Base-by-base conservation (phyloP, 2,329 filamentous ascomycete genomes). In the Knoxdaviesia capensis region DNA sequence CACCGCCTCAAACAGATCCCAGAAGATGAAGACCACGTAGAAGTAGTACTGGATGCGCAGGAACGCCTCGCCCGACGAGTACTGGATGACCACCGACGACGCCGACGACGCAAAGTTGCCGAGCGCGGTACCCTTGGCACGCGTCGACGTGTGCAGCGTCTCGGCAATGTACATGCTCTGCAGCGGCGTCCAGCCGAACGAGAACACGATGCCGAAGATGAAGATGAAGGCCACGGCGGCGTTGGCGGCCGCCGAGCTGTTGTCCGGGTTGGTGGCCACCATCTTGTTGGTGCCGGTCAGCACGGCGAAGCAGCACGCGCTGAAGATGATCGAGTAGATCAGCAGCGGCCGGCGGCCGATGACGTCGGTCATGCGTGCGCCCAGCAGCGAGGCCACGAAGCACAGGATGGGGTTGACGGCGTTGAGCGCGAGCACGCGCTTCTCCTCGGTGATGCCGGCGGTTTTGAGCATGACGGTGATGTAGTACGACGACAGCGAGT, bases 321-420 rank as follows among this genome's bases (percentile, higher is more conserved):
- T 60, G 46, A 62, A 66, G 7, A 65, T 51, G 36, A 63, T 65
- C 4, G 61, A 60, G 51, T 59, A 62, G 4, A 73, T 52, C 8
- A 73, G 53, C 6, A 73, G 55, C 0, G 68, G 68, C 3, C 74
- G 67, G 34, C 74, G 69, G n/a, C 73, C 70, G 5, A 75, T 45
- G 1, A 62, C 61, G 35, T 76, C 72, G 1, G 70, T 69, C 40
- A 76, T 59, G 9, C 63, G 58, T 4, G 72, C 69, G 38, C 74
- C 74, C 0, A 67, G 48, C 11, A 73, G 57, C 11, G 69, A 66
- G 1, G 59, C 64, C 1, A 65, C 47, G 44, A 68, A 61, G 50
- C 65, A 68, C 33, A 71, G 55, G 29, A 71, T 63, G 29, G 70
- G 67, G 52, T 73, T 69, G 47, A 68, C 60, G 33, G 56, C 65